Percentiles rank a stretch among this genome's conserved stretches.
Conservation (phyloP, 345 rosid species). For the Raphanus sativus region DNA sequence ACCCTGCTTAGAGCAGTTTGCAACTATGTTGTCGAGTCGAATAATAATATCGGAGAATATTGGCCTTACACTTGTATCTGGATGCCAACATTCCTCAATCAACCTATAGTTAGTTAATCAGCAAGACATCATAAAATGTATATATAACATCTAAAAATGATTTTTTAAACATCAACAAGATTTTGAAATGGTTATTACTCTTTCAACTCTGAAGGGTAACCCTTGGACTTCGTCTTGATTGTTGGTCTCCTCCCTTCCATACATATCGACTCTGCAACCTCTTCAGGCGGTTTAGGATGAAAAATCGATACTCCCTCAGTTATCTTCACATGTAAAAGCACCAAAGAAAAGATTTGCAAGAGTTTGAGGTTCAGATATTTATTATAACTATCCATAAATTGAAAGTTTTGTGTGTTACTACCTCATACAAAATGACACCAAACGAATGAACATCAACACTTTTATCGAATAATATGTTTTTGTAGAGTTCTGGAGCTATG, state of each 20-base stretch:
- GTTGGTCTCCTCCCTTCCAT: slow-evolving; percentile 67
- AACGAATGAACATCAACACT: slow-evolving; percentile 83
- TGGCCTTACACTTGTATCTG: slow-evolving; percentile 61
- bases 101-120: slow-evolving; percentile 46
- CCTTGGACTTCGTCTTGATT: slow-evolving; percentile 63
- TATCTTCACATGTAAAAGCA: slow-evolving; percentile 54
- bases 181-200: slow-evolving; percentile 65
- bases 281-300: slow-evolving; percentile 69
- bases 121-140: neutral
- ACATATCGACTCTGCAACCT: slow-evolving; percentile 63
- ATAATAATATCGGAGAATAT: slow-evolving; percentile 77
- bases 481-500: slow-evolving; percentile 79
- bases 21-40: slow-evolving; percentile 67
- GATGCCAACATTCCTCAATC: slow-evolving; percentile 91
- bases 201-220: slow-evolving; percentile 50
- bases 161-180: neutral
- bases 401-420: slow-evolving; percentile 33
- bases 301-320: slow-evolving; percentile 82
- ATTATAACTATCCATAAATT: neutral
- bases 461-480: slow-evolving; percentile 61
- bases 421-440: slow-evolving; percentile 87
- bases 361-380: neutral
- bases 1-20: slow-evolving; percentile 75
- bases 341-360: neutral
- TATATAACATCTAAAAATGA: neutral